Evolutionary conservation across 352 stramenopile species (phyloP).

Genomic region (Peronospora belbahrii): DNA sequence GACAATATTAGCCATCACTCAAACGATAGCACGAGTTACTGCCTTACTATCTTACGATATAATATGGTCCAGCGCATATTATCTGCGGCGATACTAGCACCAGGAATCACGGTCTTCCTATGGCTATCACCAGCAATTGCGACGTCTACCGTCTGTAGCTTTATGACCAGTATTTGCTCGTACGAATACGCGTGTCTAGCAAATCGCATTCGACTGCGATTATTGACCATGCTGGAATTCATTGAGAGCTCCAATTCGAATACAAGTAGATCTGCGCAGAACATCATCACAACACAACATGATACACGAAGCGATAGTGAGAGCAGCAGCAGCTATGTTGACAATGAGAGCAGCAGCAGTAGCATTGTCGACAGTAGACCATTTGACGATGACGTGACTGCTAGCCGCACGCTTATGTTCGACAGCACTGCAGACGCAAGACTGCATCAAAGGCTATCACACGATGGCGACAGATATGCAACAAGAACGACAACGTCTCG

Average conservation of each 20-base stretch:
- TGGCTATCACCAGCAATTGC: constrained; percentile 63
- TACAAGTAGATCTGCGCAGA: neutral
- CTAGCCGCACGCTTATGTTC: constrained; percentile 14
- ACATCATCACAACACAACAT: neutral
- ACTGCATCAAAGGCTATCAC: constrained; percentile 17
- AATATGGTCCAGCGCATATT: constrained; percentile 64
- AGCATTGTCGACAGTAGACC: constrained; percentile 11
- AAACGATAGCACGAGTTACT: constrained; percentile 1
- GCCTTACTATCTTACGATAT: constrained; percentile 18
- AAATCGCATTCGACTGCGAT: constrained; percentile 47
- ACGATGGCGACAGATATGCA: constrained; percentile 1
- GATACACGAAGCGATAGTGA: constrained; percentile 13
- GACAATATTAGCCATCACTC: neutral
- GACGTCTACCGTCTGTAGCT: constrained; percentile 58
- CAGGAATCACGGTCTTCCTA: constrained; percentile 62
- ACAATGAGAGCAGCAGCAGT: constrained; percentile 14
- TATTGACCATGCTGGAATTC: constrained; percentile 29
- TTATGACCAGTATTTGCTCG: constrained; percentile 49
- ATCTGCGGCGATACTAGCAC: constrained; percentile 50
- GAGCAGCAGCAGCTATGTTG: constrained; percentile 13
- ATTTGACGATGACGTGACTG: constrained; percentile 6
- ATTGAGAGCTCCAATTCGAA: constrained; percentile 17
- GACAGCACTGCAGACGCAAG: constrained; percentile 5
- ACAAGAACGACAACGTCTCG: constrained; percentile 7
- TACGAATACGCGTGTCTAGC: constrained; percentile 76